phyloP scores from a whole-genome alignment of 305 asterid species.

The Rubia peregrina region DNA sequence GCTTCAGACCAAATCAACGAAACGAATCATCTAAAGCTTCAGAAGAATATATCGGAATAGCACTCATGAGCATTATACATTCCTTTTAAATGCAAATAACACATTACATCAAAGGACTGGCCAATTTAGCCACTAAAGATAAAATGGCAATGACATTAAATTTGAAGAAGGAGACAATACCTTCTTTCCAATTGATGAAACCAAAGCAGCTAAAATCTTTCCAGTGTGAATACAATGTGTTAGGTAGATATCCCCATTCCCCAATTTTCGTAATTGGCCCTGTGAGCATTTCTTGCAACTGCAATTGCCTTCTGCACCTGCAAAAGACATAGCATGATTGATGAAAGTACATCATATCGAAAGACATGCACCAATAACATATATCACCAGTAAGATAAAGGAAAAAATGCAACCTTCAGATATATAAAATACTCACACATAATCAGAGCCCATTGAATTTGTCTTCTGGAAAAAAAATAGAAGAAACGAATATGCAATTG shows the following conservation, averaged over 20 bases:
- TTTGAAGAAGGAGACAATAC: slow-evolving; percentile 37
- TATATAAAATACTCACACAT: too few relatives aligned
- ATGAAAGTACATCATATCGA: slow-evolving; percentile 16
- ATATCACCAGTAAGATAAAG: too few relatives aligned
- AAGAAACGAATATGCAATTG: too few relatives aligned
- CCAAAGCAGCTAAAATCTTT: slow-evolving; percentile 69
- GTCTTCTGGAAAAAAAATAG: too few relatives aligned
- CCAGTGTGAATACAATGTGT: slow-evolving; percentile 96
- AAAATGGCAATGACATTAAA: slow-evolving; percentile 11
- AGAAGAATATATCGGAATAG: too few relatives aligned
- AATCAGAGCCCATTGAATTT: too few relatives aligned
- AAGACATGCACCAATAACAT: slow-evolving; percentile 19
- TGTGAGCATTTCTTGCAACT: slow-evolving; percentile 90
- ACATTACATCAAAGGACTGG: not conserved
- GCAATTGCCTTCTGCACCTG: slow-evolving; percentile 98
- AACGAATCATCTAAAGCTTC: too few relatives aligned
- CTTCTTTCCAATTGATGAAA: slow-evolving; percentile 76
- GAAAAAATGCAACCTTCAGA: too few relatives aligned
- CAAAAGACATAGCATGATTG: slow-evolving; percentile 27
- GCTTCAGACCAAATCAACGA: too few relatives aligned
- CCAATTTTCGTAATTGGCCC: slow-evolving; percentile 92
- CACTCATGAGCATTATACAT: too few relatives aligned
- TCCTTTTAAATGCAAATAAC: not conserved
- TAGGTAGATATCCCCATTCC: slow-evolving; percentile 51
- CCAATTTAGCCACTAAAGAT: slow-evolving; percentile 8